Evolutionary conservation across 2,329 filamentous ascomycete species (phyloP), one percentile per base, ranked within the genome.

Genomic region (Aspergillus oerlinghausenensis): DNA sequence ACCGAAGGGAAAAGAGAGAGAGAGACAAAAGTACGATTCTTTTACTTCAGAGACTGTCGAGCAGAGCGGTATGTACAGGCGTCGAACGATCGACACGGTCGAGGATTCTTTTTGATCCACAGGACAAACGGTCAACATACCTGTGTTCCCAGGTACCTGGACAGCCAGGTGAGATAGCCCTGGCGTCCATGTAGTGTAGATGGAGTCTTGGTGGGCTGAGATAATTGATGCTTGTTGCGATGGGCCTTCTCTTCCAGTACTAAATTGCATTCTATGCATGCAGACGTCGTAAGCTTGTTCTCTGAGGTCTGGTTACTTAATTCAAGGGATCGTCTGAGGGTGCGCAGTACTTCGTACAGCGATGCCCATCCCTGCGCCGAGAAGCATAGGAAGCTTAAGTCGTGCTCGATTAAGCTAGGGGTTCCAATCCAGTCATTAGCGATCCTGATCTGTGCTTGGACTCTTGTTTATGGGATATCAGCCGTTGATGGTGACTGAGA

Each of bases 121-220:
- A 38, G 43, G 49, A 56, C 29, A 51, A 40, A 52, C 17, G 35
- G 49, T 50, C 25, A 43, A 50, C 55, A 56, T 53, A 26, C 51
- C 50, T 43, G 51, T 11, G 47, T 19, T 55, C 56, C 53, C 53
- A 52, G 45, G 55, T 55, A 58, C 53, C 56, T 49, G 56, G 53
- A 49, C 42, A 49, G 49, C 21, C 25, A 19, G 21, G 51, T 57
- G 42, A 40, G n/a, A 11, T 26, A 7, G 49, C 29, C 26, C 32
- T 52, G 38, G 9, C 35, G 14, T 52, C 17, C 28, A 7, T 26
- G 25, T 25, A 42, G 40, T 52, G 51, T 25, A 38, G 29, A 9
- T 3, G 35, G 21, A 49, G 29, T 11, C 25, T 17, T 38, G 8
- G 9, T 11, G 11, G 28, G 50, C 19, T 17, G 11, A 29, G 45